Evolutionary conservation across 2,329 filamentous ascomycete genomes (phyloP), one percentile per base, ranked within the genome.

Genomic region (Ophiostoma australiae): DNA sequence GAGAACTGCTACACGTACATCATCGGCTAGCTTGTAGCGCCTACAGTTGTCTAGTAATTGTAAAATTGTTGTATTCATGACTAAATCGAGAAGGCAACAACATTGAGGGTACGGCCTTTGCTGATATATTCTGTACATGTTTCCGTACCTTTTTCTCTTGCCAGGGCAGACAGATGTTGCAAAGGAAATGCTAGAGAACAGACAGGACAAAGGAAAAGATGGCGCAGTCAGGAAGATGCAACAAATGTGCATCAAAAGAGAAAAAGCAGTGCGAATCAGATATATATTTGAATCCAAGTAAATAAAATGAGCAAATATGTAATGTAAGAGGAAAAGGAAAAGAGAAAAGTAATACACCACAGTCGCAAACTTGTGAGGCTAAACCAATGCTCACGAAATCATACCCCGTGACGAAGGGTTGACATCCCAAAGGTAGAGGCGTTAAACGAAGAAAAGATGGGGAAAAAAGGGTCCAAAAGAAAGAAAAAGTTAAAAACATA

Each of bases 401-500:
- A 31, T 68, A 35, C 66, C 72, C 70, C 71, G 70, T 73, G 71
- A 73, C 72, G 65, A 72, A 70, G 72, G 72, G 70, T 44, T 58
- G 61, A 69, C 27, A 67, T 58, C 63, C 66, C 68, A 8, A 20
- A 68, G 67, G 63, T n/a, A 61, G 71, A 70, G 74, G 69, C 71
- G 69, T 70, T 58, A 68, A 68, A 72, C 69, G 63, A 66, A 23
- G 27, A 71, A 52, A 37, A 6, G 23, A 69, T 10, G 37, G 37
- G 37, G 37, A 39, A 39, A 39, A 8, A 11, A 39, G 8, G 10
- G 13, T 13, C 3, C 10, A 41, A 13, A 11, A 41, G 15, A 72
- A 63, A 55, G n/a, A 48, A 55, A 44, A 52, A 74, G 74, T 75
- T 73, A 68, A 72, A 74, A 74, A 71, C 52, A 68, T 55, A 72